Evolutionary conservation across 1,284 basidiomycete genomes (phyloP), one percentile per base, ranked within the genome.

Genomic region (Fistulinella cinereoalba): DNA sequence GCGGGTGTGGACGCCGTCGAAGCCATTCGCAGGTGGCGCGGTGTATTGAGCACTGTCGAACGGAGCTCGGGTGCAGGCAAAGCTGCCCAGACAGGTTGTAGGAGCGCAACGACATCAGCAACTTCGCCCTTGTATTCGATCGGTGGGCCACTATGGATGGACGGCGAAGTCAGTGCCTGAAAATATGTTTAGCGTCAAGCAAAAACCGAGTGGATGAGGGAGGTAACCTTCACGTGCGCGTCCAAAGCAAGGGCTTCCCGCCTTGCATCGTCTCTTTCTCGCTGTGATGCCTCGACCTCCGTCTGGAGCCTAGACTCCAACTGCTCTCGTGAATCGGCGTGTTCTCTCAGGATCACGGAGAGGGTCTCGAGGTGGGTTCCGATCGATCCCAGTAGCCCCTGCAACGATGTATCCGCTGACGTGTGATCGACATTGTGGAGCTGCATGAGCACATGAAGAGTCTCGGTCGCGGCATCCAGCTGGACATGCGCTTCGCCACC

Each of bases 1-100:
- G 61, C 60, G 5, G 67, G 58, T 39, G 67, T 49, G 15, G 67
- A 54, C 28, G 44, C 52, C 40, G 41, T 71, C 60, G 19, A 78
- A 67, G 43, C 71, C 70, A 32, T 66, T 27, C 79, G 74, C 58
- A 80, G 76, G 41, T 73, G 64, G 25, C 76, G 73, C 24, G 66
- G 68, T 12, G 60, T 60, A 13, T 74, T 72, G 46, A 90, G 77
- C 54, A 83, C 87, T 42, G 79, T 70, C 3, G 80, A 81, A 31
- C 91, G 84, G 16, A 81, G 76, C 64, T 88, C 85, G 6, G 87
- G 81, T 1, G 88, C 85, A 7, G 92, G 92, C 0, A 95, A 77
- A 28, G 84, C 73, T 4, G 73, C 66, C 91, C 92, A 95, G n/a
- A 93, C 57, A 6, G 85, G 80, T 40, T 77, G 75, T 25, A 95